Evolutionary conservation across 306 rosid species (phyloP).

Genomic region (Sechiopsis laciniata): DNA sequence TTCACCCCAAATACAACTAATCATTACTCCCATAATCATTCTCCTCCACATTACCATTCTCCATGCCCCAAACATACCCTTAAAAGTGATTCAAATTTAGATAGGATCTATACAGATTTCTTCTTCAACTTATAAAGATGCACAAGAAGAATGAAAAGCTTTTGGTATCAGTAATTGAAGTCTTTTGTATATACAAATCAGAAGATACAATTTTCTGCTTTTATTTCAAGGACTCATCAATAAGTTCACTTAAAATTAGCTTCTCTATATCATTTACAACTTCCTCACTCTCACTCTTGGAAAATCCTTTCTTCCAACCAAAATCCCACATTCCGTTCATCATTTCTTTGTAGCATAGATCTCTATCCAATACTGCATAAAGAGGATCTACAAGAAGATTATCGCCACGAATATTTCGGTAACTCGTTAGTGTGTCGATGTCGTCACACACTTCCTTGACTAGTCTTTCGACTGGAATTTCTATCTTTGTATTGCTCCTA

Average conservation of each 20-base stretch:
- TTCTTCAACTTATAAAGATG: background rate
- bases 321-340: constrained; percentile 64
- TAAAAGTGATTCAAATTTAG: too few species aligned
- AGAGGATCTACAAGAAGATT: constrained; percentile 36
- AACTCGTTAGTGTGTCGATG: constrained; percentile 40
- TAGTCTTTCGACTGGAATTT: constrained; percentile 40
- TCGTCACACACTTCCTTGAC: constrained; percentile 48
- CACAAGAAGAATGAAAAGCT: background rate
- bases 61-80: too few species aligned
- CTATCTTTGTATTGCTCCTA: constrained; percentile 32
- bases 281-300: constrained; percentile 61
- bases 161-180: background rate
- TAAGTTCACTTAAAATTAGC: constrained; percentile 48
- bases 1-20: too few species aligned
- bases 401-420: constrained; percentile 33
- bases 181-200: background rate
- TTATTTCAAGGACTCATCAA: constrained; percentile 63
- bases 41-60: too few species aligned
- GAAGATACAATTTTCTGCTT: constrained; percentile 3
- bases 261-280: constrained; percentile 54
- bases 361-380: constrained; percentile 59
- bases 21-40: too few species aligned
- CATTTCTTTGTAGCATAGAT: constrained; percentile 49
- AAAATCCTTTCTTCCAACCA: constrained; percentile 68
- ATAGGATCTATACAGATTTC: too few species aligned